phyloP scores from a whole-genome alignment of 2,329 filamentous ascomycete species.

The Tolypocladium pustulatum region DNA sequence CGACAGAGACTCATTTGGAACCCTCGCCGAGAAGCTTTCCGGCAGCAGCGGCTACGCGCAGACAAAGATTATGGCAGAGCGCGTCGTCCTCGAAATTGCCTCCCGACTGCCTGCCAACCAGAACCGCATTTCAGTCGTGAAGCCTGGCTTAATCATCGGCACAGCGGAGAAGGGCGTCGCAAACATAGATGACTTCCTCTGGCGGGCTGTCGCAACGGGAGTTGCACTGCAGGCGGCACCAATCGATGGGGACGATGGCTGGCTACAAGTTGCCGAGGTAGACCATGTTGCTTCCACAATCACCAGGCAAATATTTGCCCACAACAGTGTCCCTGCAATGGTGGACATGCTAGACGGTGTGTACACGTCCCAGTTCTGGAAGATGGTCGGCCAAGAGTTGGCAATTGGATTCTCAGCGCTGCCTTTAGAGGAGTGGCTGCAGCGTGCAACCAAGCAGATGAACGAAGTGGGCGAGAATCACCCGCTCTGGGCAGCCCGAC shows the following conservation, averaged over 20 bases:
- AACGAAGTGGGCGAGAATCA: neutral
- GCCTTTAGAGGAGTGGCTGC: neutral
- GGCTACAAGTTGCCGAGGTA: neutral
- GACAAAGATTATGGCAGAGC: constrained; percentile 13
- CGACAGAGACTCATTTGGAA: neutral
- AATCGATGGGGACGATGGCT: neutral
- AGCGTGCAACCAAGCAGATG: neutral
- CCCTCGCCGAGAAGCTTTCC: neutral
- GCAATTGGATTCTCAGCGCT: neutral
- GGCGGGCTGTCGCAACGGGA: neutral
- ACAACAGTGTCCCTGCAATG: neutral
- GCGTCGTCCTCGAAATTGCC: constrained; percentile 4
- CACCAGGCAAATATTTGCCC: neutral
- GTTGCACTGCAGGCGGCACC: neutral
- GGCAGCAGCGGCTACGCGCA: constrained; percentile 9
- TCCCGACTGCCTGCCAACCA: neutral
- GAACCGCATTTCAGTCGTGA: neutral
- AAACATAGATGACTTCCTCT: neutral
- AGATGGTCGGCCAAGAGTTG: neutral
- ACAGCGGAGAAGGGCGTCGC: neutral
- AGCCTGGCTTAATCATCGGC: neutral
- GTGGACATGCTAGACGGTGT: neutral
- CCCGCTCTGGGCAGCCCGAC: neutral
- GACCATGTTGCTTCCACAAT: neutral
- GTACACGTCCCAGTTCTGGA: neutral